Evolutionary conservation across 2,329 filamentous ascomycete species (phyloP).

Genomic region (Verticillium alfalfae): DNA sequence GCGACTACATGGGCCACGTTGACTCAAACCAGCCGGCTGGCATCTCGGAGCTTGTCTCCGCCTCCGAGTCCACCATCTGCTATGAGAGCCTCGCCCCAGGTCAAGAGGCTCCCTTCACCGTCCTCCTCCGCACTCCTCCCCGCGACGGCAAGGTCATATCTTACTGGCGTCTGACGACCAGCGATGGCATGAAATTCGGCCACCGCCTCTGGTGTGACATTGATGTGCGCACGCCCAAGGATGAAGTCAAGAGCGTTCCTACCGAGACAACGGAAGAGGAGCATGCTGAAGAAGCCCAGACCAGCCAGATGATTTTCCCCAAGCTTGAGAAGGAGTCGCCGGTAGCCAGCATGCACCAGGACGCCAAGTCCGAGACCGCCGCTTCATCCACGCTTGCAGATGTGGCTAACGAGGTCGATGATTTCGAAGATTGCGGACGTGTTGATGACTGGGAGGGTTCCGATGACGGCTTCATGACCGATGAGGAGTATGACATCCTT

Average conservation of each 20-base stretch:
- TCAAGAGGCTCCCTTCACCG: constrained; percentile 73
- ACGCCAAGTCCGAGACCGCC: constrained; percentile 45
- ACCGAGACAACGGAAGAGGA: constrained; percentile 24
- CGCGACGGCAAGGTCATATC: constrained; percentile 79
- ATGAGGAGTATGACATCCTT: constrained; percentile 96
- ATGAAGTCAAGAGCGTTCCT: constrained; percentile 14
- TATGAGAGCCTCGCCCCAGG: constrained; percentile 64
- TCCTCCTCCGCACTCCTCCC: constrained; percentile 74
- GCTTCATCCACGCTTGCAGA: constrained; percentile 47
- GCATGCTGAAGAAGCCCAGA: constrained; percentile 11
- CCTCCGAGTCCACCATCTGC: constrained; percentile 78
- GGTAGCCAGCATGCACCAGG: constrained; percentile 69
- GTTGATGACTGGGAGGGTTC: constrained; percentile 59
- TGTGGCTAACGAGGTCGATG: constrained; percentile 33
- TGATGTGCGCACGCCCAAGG: constrained; percentile 48
- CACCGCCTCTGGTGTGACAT: constrained; percentile 96
- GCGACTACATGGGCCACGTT: constrained; percentile 93
- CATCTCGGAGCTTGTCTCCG: constrained; percentile 67
- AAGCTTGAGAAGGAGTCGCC: constrained; percentile 94
- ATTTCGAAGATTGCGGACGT: constrained; percentile 47
- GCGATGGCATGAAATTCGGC: constrained; percentile 77
- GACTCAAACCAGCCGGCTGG: constrained; percentile 76
- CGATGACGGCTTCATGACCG: constrained; percentile 80
- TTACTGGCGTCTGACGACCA: constrained; percentile 89
- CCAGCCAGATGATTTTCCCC: constrained; percentile 89